Base-by-base conservation (phyloP, 2,329 filamentous ascomycete genomes). In the Scedosporium aurantiacum region DNA sequence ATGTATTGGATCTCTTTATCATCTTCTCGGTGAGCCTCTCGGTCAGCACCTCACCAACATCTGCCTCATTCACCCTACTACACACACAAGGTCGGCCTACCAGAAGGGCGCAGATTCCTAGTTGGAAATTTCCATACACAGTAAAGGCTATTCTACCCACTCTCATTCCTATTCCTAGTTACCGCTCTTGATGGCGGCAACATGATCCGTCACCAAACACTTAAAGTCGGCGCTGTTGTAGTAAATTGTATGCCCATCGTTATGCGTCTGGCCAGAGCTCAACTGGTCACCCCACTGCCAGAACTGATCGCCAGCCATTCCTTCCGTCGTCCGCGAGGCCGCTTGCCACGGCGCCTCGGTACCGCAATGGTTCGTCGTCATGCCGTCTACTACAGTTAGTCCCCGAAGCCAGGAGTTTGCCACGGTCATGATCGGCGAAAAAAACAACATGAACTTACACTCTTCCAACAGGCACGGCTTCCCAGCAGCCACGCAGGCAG, bases 301-400 rank as follows among this genome's bases (percentile, higher is more conserved):
- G 63, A 75, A 76, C n/a, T 70, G 62, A 62, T 76, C 74, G 3
- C 64, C 72, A 1, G 66, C 71, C 67, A 73, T 72, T 23, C 74
- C 68, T 2, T 60, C 60, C 1, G 69, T 65, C 6, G 66, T 66
- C 5, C 71, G 65, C 4, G 73, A 71, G 3, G 70, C 68, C 43
- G 67, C 59, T 62, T 76, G 65, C 65, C 74, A 81, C 65, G 85
- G 80, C 66, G 73, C 72, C 62, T 87, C 86, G 65, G 73, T 71
- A 52, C 65, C 58, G 63, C 70, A 71, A 63, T 71, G 67, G 56
- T 68, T 63, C 12, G 58, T 61, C 5, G 65, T 63, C 45, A 65
- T 63, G 25, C 69, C 69, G 37, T 70, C 69, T 70, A 2, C 57
- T n/a, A 23, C 1, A 27, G 50, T 54, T 28, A 23, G 18, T 5